These are phyloP conservation scores for Pseudozyma sp. DNA, from an alignment of 1,284 basidiomycete genomes.

Conservation along the genomic window DNA sequence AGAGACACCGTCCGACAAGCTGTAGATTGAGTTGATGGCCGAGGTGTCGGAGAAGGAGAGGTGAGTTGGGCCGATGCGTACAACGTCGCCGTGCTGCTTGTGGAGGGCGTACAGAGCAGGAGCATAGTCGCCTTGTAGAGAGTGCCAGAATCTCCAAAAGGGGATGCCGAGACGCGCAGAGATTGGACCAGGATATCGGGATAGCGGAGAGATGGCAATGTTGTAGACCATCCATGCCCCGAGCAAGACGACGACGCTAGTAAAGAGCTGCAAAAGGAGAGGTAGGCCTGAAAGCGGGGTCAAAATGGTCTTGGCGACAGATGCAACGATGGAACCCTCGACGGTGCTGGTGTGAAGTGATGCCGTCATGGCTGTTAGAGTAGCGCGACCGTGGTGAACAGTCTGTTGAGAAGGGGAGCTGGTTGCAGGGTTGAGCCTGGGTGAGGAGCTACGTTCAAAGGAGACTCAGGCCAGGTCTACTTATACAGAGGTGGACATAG, in stretches of 20 bases:
- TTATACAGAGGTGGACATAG: no score
- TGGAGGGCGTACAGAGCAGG: constrained; percentile 42
- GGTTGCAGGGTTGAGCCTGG: constrained; percentile 17
- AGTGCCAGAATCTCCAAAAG: constrained; percentile 50
- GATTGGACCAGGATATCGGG: constrained; percentile 49
- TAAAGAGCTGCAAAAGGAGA: constrained; percentile 13
- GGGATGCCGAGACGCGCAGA: constrained; percentile 50
- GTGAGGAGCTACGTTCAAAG: no score
- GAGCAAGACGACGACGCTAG: constrained; percentile 6
- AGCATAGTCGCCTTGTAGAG: constrained; percentile 45
- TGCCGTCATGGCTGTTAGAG: constrained; percentile 11
- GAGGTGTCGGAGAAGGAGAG: constrained; percentile 49
- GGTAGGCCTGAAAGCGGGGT: constrained; percentile 24
- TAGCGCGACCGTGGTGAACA: constrained; percentile 16
- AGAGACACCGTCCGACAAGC: constrained; percentile 40
- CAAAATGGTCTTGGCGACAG: constrained; percentile 15
- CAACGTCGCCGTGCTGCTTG: constrained; percentile 47
- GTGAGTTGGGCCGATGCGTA: constrained; percentile 58
- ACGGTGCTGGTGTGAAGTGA: not conserved
- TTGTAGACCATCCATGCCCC: constrained; percentile 45
- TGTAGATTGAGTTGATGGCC: constrained; percentile 57
- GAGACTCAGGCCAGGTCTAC: no score
- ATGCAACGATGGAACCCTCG: constrained; percentile 33
- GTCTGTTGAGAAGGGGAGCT: not conserved
- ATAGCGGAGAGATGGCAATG: constrained; percentile 40